A percentile compares a stretch with the other conserved stretches of the same genome.
These are phyloP conservation scores for Aspergillus cavernicola DNA, from an alignment of 495 filamentous ascomycete species.

Conservation along the genomic window DNA sequence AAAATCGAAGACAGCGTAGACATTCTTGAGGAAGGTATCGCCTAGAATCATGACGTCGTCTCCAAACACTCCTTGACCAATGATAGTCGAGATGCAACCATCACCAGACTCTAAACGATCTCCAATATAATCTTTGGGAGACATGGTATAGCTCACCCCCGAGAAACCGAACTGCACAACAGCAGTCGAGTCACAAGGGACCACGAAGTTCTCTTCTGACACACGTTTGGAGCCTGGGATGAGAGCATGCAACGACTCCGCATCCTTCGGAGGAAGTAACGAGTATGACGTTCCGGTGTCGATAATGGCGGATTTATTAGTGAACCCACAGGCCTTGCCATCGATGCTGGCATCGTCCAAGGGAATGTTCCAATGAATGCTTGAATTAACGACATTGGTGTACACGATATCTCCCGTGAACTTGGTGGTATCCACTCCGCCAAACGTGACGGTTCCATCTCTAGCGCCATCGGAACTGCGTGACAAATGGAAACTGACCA, in stretches of 20 bases:
- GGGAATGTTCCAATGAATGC: constrained; percentile 62
- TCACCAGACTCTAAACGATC: constrained; percentile 20
- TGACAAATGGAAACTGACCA: constrained; percentile 66
- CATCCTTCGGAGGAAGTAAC: constrained; percentile 63
- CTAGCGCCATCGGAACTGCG: constrained; percentile 59
- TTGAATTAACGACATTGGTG: constrained; percentile 38
- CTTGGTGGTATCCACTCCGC: constrained; percentile 59
- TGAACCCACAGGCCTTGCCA: constrained; percentile 48
- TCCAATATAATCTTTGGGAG: constrained; percentile 67
- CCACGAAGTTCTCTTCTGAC: constrained; percentile 53
- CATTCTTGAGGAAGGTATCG: constrained; percentile 84
- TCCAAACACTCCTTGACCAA: constrained; percentile 44
- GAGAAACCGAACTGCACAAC: constrained; percentile 52
- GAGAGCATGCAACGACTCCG: constrained; percentile 57
- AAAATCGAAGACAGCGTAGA: constrained; percentile 81
- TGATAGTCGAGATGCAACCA: constrained; percentile 63
- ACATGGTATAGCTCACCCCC: constrained; percentile 58
- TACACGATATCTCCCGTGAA: constrained; percentile 66
- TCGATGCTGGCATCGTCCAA: constrained; percentile 59
- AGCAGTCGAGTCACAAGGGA: constrained; percentile 66
- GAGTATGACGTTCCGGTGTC: constrained; percentile 80
- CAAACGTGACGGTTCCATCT: constrained; percentile 75
- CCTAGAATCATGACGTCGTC: constrained; percentile 68
- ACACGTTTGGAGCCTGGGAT: constrained; percentile 53
- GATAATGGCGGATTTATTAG: constrained; percentile 58